Base-by-base conservation (phyloP, 306 rosid genomes). In the Acacia confusa region DNA sequence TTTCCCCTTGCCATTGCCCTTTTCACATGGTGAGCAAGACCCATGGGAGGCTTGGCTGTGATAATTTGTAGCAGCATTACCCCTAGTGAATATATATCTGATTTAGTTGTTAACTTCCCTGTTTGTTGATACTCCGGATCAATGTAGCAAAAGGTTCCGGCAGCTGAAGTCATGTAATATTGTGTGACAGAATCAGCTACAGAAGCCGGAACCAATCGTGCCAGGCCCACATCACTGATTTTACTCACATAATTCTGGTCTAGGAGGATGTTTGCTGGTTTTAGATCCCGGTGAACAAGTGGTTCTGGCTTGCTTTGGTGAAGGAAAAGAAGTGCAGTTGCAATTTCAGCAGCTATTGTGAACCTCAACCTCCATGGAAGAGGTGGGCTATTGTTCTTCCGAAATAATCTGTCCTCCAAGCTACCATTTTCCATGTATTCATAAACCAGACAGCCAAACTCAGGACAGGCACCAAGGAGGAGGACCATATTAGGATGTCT, bases 281-380 rank as follows among this genome's bases (percentile, higher is more conserved):
- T 96, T 55, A 96, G 97, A 85, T 96, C 99, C 47, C 99, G 84
- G 43, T 96, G 99, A 44, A 96, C 99, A 15, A 96, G 92, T 0
- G 99, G 99, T 22, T 96, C 99, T 11, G 99, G 98, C 86, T 91
- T 96, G 67, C 94, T 71, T 85, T 92, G 99, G 92, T 96, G 99
- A 78, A 96, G 97, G 84, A 96, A 96, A 55, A 92, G 94, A 34
- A 96, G 91, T 4, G 97, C 91, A 34, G 97, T 96, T 69, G 97
- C 88, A 58, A 96, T 87, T 81, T 96, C 99, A 50, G 97, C 87
- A 27, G 98, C 90, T 85, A 96, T 90, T 86, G 84, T 81, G 86
- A 96, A 96, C 76, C 99, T 67, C 73, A 78, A 83, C 60, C 82
- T 85, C 99, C 98, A 93, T 15, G 99, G 55, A 61, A 96, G 60